Conservation (phyloP, 2,329 filamentous ascomycete genomes). For the Fusarium sp. region DNA sequence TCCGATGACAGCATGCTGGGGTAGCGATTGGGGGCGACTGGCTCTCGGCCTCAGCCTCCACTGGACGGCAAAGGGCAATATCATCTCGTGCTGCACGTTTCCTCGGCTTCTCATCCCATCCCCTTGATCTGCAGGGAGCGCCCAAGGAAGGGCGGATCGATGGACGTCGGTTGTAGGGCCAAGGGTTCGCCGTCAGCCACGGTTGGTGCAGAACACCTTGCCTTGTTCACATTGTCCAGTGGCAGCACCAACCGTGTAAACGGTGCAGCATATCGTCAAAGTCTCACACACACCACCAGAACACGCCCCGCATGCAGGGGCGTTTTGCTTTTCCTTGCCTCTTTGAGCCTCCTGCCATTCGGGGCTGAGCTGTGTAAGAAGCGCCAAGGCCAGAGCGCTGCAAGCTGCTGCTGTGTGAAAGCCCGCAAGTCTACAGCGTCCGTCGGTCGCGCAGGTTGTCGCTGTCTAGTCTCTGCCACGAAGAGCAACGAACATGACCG, state of each 20-base stretch:
- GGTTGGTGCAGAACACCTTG: constrained; percentile 33
- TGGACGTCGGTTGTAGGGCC: not conserved
- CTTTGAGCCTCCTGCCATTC: constrained; percentile 6
- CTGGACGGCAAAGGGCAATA: not conserved
- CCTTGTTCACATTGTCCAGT: constrained; percentile 34
- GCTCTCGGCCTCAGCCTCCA: not conserved
- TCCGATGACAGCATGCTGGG: not conserved
- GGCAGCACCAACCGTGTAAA: constrained; percentile 10
- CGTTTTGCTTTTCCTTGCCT: constrained; percentile 30
- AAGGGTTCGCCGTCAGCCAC: constrained; percentile 29
- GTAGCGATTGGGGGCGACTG: constrained; percentile 1
- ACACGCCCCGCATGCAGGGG: constrained; percentile 4
- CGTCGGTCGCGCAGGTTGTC: not conserved
- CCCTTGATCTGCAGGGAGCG: constrained; percentile 10
- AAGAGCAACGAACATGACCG: constrained; percentile 12
- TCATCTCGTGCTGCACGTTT: not conserved
- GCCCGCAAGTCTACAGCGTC: not conserved
- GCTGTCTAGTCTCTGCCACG: not conserved
- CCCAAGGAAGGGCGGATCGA: not conserved
- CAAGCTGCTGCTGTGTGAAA: not conserved
- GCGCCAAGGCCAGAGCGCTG: not conserved
- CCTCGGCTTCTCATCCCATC: not conserved
- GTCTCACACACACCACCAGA: not conserved
- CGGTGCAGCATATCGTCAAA: constrained; percentile 32
- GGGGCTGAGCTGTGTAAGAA: constrained; percentile 3